Evolutionary conservation across 2,329 filamentous ascomycete species (phyloP), one percentile per base, ranked within the genome.

Genomic region (Orbilia blumenaviensis): DNA sequence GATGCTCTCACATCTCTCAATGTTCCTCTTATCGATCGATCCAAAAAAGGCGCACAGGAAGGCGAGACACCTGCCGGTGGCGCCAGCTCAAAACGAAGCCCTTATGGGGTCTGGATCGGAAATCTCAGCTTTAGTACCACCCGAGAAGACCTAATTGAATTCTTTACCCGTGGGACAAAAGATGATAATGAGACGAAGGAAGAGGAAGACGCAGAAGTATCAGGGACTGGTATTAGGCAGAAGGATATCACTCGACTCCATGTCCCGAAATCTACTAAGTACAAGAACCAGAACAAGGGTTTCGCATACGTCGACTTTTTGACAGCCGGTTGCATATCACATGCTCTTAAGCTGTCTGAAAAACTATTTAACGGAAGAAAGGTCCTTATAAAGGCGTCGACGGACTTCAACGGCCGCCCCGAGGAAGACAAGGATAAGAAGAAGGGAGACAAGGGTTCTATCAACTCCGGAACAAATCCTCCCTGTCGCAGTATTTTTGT

Each of bases 301-400:
- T 99, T 97, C 82, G 95, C 95, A 66, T 99, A 99, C 81, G 89
- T 99, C 78, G 96, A 99, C 82, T 97, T 99, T 81, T 85, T 89
- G 50, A 90, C 87, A 23, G 81, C 85, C 18, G 87, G 90, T 42
- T 88, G 89, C 46, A 88, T 93, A 81, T 85, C 93, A 34, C 88
- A 90, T n/a, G 94, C 93, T 52, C 87, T 97, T 78, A 90, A 89
- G 1, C 85, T 97, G 42, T 96, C 92, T n/a, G 95, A 99, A 83
- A 91, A 90, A 44, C 88, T 93, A 62, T 85, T 96, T 61, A 84
- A 86, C 44, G 91, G 92, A 16, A 90, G 95, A 63, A 90, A 90
- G 77, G 88, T 98, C 23, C 87, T 99, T 80, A 97, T 99, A 85
- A 99, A 99, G 85, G 90, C 96, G 82, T 88, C 93, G 64, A 94